Evolutionary conservation across 495 filamentous ascomycete genomes (phyloP), one percentile per base, ranked within the genome.

Genomic region (Penicillium soppii): DNA sequence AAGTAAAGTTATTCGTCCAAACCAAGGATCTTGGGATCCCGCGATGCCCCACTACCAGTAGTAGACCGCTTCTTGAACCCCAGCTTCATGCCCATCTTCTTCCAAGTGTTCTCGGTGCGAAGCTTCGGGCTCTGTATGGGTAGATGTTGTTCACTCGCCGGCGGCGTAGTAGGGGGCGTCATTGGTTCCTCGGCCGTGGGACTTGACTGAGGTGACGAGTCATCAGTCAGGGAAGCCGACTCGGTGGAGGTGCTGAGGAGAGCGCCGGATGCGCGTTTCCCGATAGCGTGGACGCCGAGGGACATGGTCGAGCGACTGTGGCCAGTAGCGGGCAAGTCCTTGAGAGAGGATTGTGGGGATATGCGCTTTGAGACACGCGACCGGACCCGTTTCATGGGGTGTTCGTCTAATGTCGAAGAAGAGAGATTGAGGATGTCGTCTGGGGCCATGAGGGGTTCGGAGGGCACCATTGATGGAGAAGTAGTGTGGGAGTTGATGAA

Each of bases 101-200:
- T 94, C 89, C 90, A 95, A 5, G 80, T 74, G 60, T 78, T 79
- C 29, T 82, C 81, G 36, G 73, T 71, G 58, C 82, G 70, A 63
- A 70, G 56, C 72, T 76, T 65, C 59, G 86, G 64, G 73, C 75
- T 73, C 62, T 75, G 57, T 58, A 83, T 39, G 62, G 77, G 52
- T 66, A 73, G 58, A 58, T 72, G 68, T 68, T 80, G 54, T 66
- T 80, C 76, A 64, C 81, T 72, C 17, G 84, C 87, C 5, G 90
- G 90, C 7, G 90, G 90, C 5, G 90, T 92, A 7, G 84, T 91
- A 2, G 90, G 90, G 13, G 90, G 90, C n/a, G 90, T 95, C 85
- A 94, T 90, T 0, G 86, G 89, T 56, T 89, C 87, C 38, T 76
- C 74, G 5, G 57, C 62, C 20, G 69, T 72, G 4, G 70, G 62